Conservation (phyloP, 805 yeast species). For the Lipomyces starkeyi region DNA sequence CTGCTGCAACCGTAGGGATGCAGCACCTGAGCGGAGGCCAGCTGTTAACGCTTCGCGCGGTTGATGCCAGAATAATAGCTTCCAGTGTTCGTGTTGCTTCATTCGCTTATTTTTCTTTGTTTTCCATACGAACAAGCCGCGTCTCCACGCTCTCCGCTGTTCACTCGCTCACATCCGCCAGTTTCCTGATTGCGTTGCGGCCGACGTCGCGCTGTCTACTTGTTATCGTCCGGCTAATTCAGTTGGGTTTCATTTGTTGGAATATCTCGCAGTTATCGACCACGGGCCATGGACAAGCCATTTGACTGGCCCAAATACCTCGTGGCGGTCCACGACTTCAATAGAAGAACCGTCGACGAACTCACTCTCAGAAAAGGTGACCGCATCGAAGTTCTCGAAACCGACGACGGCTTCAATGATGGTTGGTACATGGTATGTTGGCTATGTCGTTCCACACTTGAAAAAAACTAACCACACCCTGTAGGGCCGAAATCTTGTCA, state of each 20-base stretch:
- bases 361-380: constrained; percentile 81
- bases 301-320: constrained; percentile 20
- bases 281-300: constrained; percentile 2
- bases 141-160: background rate
- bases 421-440: constrained; percentile 81
- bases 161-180: too few relatives aligned
- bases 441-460: constrained; percentile 9
- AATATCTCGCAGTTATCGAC: background rate
- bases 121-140: background rate
- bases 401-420: constrained; percentile 90
- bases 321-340: constrained; percentile 83
- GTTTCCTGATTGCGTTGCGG: background rate
- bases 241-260: background rate
- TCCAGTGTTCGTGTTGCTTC: background rate
- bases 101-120: background rate
- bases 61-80: background rate
- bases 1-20: too few relatives aligned
- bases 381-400: constrained; percentile 84
- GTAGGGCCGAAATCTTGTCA: constrained; percentile 71
- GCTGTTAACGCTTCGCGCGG: background rate
- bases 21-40: background rate
- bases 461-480: background rate
- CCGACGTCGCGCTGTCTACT: background rate
- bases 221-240: background rate
- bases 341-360: constrained; percentile 89